phyloP scores from a whole-genome alignment of 345 rosid species.

The Lepidium aucheri region DNA sequence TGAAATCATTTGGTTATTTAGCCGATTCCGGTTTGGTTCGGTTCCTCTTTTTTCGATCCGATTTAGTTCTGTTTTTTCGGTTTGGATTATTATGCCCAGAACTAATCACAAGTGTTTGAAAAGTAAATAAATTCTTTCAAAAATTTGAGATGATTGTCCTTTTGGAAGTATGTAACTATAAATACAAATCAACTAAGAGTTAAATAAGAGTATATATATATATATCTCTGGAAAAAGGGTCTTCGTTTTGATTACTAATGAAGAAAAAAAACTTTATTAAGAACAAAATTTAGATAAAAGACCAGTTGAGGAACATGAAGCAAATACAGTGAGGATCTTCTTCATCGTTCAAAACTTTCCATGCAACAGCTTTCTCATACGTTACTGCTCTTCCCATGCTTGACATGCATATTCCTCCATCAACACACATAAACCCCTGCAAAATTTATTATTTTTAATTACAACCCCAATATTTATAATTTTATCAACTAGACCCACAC shows the following conservation, averaged over 20 bases:
- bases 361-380: constrained; percentile 80
- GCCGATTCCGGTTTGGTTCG: too few relatives aligned
- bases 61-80: too few relatives aligned
- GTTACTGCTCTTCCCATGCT: constrained; percentile 96
- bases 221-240: constrained; percentile 12
- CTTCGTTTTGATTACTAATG: constrained; percentile 11
- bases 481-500: neutral
- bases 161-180: neutral
- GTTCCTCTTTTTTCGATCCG: too few relatives aligned
- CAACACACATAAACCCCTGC: constrained; percentile 82
- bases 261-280: neutral
- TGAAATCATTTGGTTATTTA: too few relatives aligned
- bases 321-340: constrained; percentile 83
- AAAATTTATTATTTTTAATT: neutral
- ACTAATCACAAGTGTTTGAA: too few relatives aligned
- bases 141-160: constrained; percentile 10
- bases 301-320: constrained; percentile 95
- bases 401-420: constrained; percentile 83
- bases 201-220: constrained; percentile 7
- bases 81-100: too few relatives aligned
- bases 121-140: neutral
- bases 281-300: constrained; percentile 43
- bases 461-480: neutral
- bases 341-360: constrained; percentile 91
- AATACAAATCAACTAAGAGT: constrained; percentile 18